Evolutionary conservation across 345 rosid species (phyloP).

Genomic region (Triadica sebifera): DNA sequence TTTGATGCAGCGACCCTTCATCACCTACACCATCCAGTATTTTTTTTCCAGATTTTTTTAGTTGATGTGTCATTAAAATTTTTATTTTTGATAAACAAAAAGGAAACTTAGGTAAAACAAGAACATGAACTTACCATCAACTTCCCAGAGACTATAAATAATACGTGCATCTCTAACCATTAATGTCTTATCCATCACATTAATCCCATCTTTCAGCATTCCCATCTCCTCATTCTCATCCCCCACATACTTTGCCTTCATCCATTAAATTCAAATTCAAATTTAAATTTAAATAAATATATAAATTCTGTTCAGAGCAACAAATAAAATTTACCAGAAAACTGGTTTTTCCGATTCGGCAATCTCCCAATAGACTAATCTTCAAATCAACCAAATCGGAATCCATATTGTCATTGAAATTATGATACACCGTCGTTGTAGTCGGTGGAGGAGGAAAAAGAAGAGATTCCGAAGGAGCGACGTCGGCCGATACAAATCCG

Average conservation of each 20-base stretch:
- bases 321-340: constrained; percentile 48
- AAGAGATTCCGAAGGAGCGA: constrained; percentile 11
- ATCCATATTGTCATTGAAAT: constrained; percentile 32
- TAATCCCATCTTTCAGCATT: constrained; percentile 46
- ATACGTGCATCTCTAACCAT: constrained; percentile 68
- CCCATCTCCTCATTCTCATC: constrained; percentile 43
- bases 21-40: constrained; percentile 40
- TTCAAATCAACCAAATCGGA: constrained; percentile 79
- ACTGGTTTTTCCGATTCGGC: constrained; percentile 69
- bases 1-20: constrained; percentile 42
- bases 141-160: constrained; percentile 81
- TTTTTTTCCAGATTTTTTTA: too few species aligned
- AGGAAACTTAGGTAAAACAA: neutral
- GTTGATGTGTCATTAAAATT: neutral
- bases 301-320: neutral
- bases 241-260: constrained; percentile 79
- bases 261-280: neutral
- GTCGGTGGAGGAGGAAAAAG: constrained; percentile 14
- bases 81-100: neutral
- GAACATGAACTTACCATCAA: constrained; percentile 46
- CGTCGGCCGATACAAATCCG: neutral
- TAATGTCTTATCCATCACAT: constrained; percentile 66
- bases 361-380: constrained; percentile 82
- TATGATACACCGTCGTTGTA: constrained; percentile 14
- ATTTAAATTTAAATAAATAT: neutral